Base-by-base conservation (phyloP, 495 filamentous ascomycete genomes). In the Eremomyces bilateralis region DNA sequence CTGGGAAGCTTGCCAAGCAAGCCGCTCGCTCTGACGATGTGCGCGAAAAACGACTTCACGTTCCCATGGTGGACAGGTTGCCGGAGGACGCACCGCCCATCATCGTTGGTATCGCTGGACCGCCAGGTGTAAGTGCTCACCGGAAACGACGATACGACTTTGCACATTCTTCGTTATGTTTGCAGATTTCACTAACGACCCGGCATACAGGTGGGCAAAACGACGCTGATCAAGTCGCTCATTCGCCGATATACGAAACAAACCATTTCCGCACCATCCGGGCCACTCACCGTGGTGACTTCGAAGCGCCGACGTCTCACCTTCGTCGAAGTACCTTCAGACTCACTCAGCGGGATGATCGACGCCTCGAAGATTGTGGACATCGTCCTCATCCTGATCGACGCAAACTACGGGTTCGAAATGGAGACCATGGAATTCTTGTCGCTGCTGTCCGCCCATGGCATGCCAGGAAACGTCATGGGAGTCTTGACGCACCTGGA, bases 351-450 rank as follows among this genome's bases (percentile, higher is more conserved):
- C 20, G 76, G 73, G 36, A 91, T 90, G 78, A 80, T 97, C 40
- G 88, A 97, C 57, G 64, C 93, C 17, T 74, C 85, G 21, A 97
- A 97, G 53, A 76, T 97, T 20, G 85, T 84, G 16, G 88, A 97
- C 50, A 94, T 95, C 42, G 81, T 97, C 2, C 59, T 97, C 18
- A 60, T 97, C 20, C 81, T 97, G 80, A 95, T 97, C 39, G 88
- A 97, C 50, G 90, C 84, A 22, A 94, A 94, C 57, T 97, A 73
- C 50, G 88, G 88, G 2, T 97, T 95, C 47, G 88, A 97, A 58
- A 97, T 97, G 88, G 88, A 97, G 60, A 97, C 88, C 1, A 95
- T 97, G 90, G 88, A 97, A 53, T 97, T 97, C 44, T 54, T 97
- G 47, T 94, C 93, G 45, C 72, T 90, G 29, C 58, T 95, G 35